Conservation (phyloP, 2,329 filamentous ascomycete genomes). For the Lecanosticta acicola region DNA sequence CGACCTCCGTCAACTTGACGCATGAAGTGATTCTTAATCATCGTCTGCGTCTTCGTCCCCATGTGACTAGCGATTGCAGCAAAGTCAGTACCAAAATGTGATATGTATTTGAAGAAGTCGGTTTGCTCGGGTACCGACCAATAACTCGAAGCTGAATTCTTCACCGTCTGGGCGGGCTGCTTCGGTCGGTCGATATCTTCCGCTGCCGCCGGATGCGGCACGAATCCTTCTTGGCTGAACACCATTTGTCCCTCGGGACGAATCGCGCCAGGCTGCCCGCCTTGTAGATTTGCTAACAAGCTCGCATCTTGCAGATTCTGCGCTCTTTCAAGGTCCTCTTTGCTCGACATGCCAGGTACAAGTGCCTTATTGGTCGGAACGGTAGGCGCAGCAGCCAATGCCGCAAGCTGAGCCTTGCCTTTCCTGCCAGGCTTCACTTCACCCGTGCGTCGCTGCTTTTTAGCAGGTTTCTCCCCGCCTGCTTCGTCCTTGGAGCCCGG, state of each 20-base stretch:
- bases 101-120: constrained; percentile 68
- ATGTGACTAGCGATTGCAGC: constrained; percentile 68
- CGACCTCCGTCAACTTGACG: constrained; percentile 42
- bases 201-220: constrained; percentile 7
- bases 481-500: constrained; percentile 25
- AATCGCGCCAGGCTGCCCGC: constrained; percentile 16
- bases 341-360: constrained; percentile 16
- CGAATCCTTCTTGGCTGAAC: constrained; percentile 21
- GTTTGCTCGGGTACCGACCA: constrained; percentile 79
- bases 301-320: constrained; percentile 31
- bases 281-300: constrained; percentile 29
- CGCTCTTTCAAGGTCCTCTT: constrained; percentile 26
- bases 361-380: constrained; percentile 32
- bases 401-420: constrained; percentile 34
- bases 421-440: constrained; percentile 36
- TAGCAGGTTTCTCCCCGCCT: constrained; percentile 30
- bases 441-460: constrained; percentile 28
- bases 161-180: constrained; percentile 18
- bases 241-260: constrained; percentile 16
- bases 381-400: constrained; percentile 25
- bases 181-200: constrained; percentile 26
- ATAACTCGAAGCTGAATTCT: constrained; percentile 58
- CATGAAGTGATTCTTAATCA: constrained; percentile 59
- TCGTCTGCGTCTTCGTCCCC: constrained; percentile 79
- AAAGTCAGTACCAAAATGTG: constrained; percentile 75